These are phyloP conservation scores for Coemansia sp. DNA, from an alignment of 192 early-diverging fungal species.

Conservation along the genomic window DNA sequence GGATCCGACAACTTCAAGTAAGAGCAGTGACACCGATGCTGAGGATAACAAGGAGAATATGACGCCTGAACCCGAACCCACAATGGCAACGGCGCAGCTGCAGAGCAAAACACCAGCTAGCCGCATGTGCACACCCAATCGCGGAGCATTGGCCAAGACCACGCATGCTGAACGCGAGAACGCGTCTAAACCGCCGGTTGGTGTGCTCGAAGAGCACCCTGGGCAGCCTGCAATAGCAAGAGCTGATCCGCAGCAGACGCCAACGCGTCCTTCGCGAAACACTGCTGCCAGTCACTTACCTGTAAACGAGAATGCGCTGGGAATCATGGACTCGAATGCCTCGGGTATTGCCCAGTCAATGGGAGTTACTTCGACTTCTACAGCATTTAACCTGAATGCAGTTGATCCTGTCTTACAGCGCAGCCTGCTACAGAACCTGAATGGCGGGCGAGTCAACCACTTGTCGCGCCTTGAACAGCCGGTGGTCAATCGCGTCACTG, in stretches of 20 bases:
- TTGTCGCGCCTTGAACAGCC: constrained; percentile 50
- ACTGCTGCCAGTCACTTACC: background rate
- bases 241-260: constrained; percentile 20
- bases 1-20: constrained; percentile 53
- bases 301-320: background rate
- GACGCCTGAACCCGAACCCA: constrained; percentile 46
- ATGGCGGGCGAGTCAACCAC: constrained; percentile 46
- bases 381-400: constrained; percentile 34
- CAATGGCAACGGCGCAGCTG: constrained; percentile 29
- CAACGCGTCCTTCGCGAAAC: constrained; percentile 32
- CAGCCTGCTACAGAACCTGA: constrained; percentile 45
- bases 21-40: constrained; percentile 45
- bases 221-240: background rate
- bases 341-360: constrained; percentile 39
- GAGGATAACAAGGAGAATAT: constrained; percentile 51
- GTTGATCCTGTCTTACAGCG: constrained; percentile 41
- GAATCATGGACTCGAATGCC: constrained; percentile 49
- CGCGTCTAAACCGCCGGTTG: background rate
- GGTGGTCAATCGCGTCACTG: constrained; percentile 8
- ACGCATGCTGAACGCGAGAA: background rate
- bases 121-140: constrained; percentile 28
- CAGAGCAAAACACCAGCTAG: constrained; percentile 47
- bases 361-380: constrained; percentile 45
- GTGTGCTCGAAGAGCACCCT: background rate
- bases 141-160: constrained; percentile 16